A percentile compares a stretch with the other conserved stretches of the same genome.
phyloP scores from a whole-genome alignment of 1,284 basidiomycete species.

The Pseudomicrostroma phylloplanum region DNA sequence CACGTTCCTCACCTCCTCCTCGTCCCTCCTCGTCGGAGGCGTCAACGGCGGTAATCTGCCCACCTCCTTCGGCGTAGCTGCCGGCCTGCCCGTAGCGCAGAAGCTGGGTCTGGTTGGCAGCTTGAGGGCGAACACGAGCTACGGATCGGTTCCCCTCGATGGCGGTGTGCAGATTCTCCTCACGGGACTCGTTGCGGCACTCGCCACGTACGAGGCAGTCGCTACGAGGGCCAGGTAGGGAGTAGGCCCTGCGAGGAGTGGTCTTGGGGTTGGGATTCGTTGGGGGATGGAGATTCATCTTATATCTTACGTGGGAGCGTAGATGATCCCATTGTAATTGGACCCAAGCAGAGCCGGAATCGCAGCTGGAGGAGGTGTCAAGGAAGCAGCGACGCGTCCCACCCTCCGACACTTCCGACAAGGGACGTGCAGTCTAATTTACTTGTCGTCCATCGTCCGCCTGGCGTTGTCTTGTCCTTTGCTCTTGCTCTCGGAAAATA shows the following conservation, averaged over 20 bases:
- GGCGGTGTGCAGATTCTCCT: not conserved
- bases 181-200: not conserved
- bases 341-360: no score
- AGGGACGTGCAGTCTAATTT: not conserved
- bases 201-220: conserved; percentile 1
- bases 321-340: no score
- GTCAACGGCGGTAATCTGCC: not conserved
- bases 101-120: not conserved
- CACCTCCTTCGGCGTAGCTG: not conserved
- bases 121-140: not conserved
- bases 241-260: no score
- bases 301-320: no score
- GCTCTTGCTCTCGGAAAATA: not conserved
- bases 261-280: no score
- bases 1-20: conserved; percentile 3
- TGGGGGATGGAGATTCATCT: no score
- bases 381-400: no score
- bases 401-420: not conserved
- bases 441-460: not conserved
- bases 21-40: not conserved
- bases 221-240: not conserved
- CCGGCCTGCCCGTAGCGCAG: not conserved
- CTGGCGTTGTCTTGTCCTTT: not conserved
- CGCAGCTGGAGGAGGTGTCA: no score
- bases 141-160: not conserved